Evolutionary conservation across 2,329 filamentous ascomycete species (phyloP).

Genomic region (Calonectria multiphialidica): DNA sequence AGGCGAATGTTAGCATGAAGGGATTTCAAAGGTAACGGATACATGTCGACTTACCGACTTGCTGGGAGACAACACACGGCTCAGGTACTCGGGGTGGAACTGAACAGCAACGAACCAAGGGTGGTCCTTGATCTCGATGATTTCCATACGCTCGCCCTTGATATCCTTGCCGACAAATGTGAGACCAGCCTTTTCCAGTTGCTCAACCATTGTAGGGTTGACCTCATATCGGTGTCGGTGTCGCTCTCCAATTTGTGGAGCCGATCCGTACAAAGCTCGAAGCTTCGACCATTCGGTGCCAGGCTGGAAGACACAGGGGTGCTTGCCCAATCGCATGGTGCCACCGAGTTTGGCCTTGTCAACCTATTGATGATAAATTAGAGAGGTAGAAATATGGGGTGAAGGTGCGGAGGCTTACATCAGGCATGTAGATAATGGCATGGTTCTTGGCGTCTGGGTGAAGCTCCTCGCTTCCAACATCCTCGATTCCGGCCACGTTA

Average conservation of each 20-base stretch:
- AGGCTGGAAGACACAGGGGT: slow-evolving; percentile 80
- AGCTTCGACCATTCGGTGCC: slow-evolving; percentile 84
- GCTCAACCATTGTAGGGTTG: slow-evolving; percentile 81
- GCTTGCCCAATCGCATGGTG: slow-evolving; percentile 87
- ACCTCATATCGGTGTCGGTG: slow-evolving; percentile 94
- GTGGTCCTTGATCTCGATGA: slow-evolving; percentile 85
- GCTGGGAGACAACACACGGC: slow-evolving; percentile 46
- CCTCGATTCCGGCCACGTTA: slow-evolving; percentile 70
- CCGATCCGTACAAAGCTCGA: slow-evolving; percentile 77
- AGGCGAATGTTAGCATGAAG: slow-evolving; percentile 50
- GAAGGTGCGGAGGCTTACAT: neutral
- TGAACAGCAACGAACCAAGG: slow-evolving; percentile 76
- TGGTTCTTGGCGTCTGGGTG: slow-evolving; percentile 70
- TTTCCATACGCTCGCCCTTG: slow-evolving; percentile 83
- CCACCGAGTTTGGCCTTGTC: slow-evolving; percentile 68
- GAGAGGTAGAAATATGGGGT: neutral
- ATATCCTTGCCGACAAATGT: slow-evolving; percentile 85
- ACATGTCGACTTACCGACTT: neutral
- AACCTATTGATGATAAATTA: slow-evolving; percentile 1
- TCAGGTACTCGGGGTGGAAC: slow-evolving; percentile 84
- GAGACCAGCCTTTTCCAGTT: slow-evolving; percentile 76
- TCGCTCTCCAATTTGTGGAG: slow-evolving; percentile 73
- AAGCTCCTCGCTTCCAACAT: slow-evolving; percentile 69
- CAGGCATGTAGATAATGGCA: slow-evolving; percentile 90
- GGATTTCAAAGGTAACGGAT: neutral